Conservation (phyloP, 768 basidiomycete genomes). For the Porpolomopsis calyptriformis region DNA sequence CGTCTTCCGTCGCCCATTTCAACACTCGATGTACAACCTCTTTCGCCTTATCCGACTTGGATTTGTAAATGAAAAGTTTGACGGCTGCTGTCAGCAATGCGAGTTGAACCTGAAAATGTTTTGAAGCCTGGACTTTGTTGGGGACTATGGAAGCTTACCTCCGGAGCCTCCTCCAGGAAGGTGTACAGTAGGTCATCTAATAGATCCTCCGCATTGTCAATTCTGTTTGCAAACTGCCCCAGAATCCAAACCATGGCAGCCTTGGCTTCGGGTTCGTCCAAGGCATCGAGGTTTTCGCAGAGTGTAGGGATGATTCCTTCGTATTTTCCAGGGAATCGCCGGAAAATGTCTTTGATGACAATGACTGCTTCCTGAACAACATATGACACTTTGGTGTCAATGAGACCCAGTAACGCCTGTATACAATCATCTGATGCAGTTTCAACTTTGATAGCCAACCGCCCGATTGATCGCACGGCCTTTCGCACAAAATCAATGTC, state of each 20-base stretch:
- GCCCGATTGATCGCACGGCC: slow-evolving; percentile 93
- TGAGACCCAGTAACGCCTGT: slow-evolving; percentile 69
- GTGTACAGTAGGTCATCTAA: slow-evolving; percentile 84
- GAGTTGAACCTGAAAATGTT: slow-evolving; percentile 69
- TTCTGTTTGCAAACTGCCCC: slow-evolving; percentile 90
- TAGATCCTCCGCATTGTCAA: slow-evolving; percentile 92
- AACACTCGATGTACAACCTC: slow-evolving; percentile 89
- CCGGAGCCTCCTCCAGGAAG: slow-evolving; percentile 88
- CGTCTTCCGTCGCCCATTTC: slow-evolving; percentile 94
- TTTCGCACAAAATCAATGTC: slow-evolving; percentile 98
- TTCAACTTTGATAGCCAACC: slow-evolving; percentile 95
- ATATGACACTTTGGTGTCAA: slow-evolving; percentile 90
- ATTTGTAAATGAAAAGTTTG: slow-evolving; percentile 90
- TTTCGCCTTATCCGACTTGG: slow-evolving; percentile 73
- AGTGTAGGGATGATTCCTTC: slow-evolving; percentile 91
- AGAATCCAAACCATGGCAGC: slow-evolving; percentile 97
- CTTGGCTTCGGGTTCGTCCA: slow-evolving; percentile 96
- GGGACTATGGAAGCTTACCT: slow-evolving; percentile 41
- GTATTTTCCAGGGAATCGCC: slow-evolving; percentile 92
- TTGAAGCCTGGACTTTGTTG: neutral
- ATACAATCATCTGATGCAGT: slow-evolving; percentile 86
- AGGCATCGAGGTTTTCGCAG: slow-evolving; percentile 81
- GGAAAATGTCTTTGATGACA: slow-evolving; percentile 96
- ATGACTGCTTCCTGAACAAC: slow-evolving; percentile 97
- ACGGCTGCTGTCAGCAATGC: slow-evolving; percentile 89